Evolutionary conservation across 106 monocot genomes (phyloP), one percentile per base, ranked within the genome.

Genomic region (Phalaenopsis aphrodite): DNA sequence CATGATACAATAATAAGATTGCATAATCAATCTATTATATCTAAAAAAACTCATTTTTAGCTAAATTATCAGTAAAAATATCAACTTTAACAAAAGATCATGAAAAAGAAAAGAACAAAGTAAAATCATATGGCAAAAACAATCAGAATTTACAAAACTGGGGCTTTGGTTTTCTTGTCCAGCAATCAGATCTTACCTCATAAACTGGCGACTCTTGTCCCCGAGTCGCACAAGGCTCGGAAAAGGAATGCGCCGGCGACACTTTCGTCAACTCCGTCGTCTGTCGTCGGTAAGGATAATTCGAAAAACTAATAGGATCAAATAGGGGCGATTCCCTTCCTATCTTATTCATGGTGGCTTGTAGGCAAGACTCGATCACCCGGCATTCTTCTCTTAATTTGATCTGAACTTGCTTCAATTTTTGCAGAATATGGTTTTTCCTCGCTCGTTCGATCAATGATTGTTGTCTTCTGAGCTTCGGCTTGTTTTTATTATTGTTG

Each of bases 331-430:
- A 89, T 10, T 78, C 90, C 0, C 7, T 57, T 41, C 48, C 52
- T 1, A 77, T 43, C 5, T 52, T 67, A 52, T 24, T 45, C 16
- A 83, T 84, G 55, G 78, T 7, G 41, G 42, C 75, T 75, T 83
- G 47, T 41, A 91, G 75, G 52, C 88, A 96, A 23, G 39, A 84
- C 77, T 93, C 89, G 5, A 96, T 86, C n/a, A 93, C 88, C 18
- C 79, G 86, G 58, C 88, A 89, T 68, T 95, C 95, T 38, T 93
- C 89, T 39, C 71, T 83, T n/a, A 95, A 49, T 77, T 79, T 85
- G 41, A 72, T 83, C 82, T 83, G 89, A 7, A 86, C 82, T 30
- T 93, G 88, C 61, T 79, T 87, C 36, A 88, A 48, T 12, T 85
- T 91, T 17, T 79, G 75, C 2, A 77, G 68, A 24, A 77, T 17